Base-by-base conservation (phyloP, 805 yeast genomes). In the Saturnispora serradocipensis region DNA sequence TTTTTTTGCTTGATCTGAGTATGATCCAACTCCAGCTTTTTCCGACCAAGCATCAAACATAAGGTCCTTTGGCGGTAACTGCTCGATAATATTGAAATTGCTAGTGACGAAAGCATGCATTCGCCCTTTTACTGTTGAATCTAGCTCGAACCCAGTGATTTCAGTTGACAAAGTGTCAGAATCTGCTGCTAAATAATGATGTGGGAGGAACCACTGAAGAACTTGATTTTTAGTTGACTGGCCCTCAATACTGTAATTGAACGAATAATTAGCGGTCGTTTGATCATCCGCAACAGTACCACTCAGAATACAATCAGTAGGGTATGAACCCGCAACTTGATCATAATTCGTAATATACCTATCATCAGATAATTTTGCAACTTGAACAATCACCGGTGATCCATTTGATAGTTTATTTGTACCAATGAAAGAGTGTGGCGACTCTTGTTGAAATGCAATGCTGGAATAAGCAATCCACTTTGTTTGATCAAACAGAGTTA, bases 251-350 rank as follows among this genome's bases (percentile, higher is more conserved):
- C 69, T 53, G 64, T 74, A 50, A 53, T 73, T 39, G 72, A 78
- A 72, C 5, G 68, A 54, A 60, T 80, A 81, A 0, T 63, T 54
- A 25, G 72, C 73, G 5, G 56, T 61, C 2, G 65, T 56, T 4
- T 63, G 69, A 15, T 61, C 58, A 36, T 60, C 22, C n/a, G 25
- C 18, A 28, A 54, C 47, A 13, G 63, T 56, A 16, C 80, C 80
- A 25, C 70, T 68, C 15, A 73, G 57, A 5, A 71, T 72, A 24
- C 73, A 63, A 34, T 71, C 72, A 2, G 74, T 73, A 3, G 77
- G 79, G 61, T 82, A 86, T 57, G 73, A 69, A 40, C 95, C 95
- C 40, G 93, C 90, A 20, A 85, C 80, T 43, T 68, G 58, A 63
- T 84, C 90, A 61, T 82, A 81, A 30, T 51, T 49, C 55, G 63